These are phyloP conservation scores for Colletotrichum siamense DNA, from an alignment of 2,329 filamentous ascomycete species.

Conservation along the genomic window DNA sequence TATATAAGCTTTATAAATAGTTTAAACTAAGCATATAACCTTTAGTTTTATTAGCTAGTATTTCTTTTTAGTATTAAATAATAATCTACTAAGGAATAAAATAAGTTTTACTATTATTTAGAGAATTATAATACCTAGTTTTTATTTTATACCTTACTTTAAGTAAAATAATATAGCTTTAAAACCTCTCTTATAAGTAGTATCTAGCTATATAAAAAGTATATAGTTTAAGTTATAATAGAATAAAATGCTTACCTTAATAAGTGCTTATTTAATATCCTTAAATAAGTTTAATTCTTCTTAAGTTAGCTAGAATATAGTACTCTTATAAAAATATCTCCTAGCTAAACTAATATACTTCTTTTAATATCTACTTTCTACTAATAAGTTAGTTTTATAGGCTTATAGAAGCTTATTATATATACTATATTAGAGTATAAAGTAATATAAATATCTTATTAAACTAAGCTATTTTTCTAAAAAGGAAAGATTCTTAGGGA, in stretches of 20 bases:
- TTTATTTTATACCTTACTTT: not conserved
- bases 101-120: not conserved
- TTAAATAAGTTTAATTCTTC: too few relatives aligned
- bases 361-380: too few relatives aligned
- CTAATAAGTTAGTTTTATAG: too few relatives aligned
- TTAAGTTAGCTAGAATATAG: too few relatives aligned
- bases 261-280: not conserved
- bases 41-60: not conserved
- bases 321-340: too few relatives aligned
- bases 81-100: not conserved
- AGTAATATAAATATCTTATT: not conserved
- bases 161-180: not conserved
- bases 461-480: not conserved
- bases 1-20: not conserved
- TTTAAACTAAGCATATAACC: not conserved
- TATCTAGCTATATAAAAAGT: not conserved
- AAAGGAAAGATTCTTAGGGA: too few relatives aligned
- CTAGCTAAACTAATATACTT: too few relatives aligned
- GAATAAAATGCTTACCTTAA: not conserved
- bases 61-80: not conserved
- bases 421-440: not conserved
- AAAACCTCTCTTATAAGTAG: not conserved
- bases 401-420: not conserved
- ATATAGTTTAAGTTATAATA: not conserved
- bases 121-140: not conserved